phyloP scores from a whole-genome alignment of 2,329 filamentous ascomycete genomes.

The Chaetomiaceae sp. region DNA sequence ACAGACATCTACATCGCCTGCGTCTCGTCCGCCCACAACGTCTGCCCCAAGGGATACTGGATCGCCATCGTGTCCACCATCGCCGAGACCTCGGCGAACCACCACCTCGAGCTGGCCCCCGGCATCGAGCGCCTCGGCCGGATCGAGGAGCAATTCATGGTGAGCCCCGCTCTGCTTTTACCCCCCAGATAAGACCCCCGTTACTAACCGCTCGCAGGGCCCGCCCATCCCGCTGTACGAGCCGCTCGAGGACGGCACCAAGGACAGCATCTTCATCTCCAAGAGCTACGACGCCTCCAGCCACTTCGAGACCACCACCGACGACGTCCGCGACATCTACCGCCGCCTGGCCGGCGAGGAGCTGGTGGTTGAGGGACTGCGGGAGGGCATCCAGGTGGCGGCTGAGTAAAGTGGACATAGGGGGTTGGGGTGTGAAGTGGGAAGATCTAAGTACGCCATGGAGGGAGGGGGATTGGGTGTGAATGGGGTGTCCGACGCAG shows the following conservation, averaged over 20 bases:
- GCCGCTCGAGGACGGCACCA: constrained; percentile 72
- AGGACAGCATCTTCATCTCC: constrained; percentile 93
- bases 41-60: constrained; percentile 98
- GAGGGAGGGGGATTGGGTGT: too few species aligned
- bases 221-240: constrained; percentile 90
- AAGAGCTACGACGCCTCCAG: constrained; percentile 98
- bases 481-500: too few species aligned
- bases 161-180: constrained; percentile 29
- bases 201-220: constrained; percentile 38
- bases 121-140: constrained; percentile 86
- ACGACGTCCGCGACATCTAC: constrained; percentile 95
- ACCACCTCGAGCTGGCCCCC: constrained; percentile 89
- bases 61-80: constrained; percentile 98
- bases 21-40: constrained; percentile 92
- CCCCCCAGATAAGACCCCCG: not conserved
- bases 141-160: constrained; percentile 97
- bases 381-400: constrained; percentile 69
- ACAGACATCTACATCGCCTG: constrained; percentile 93
- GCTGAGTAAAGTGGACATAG: constrained; percentile 46
- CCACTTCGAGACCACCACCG: constrained; percentile 88
- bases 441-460: not conserved
- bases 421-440: not conserved
- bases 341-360: constrained; percentile 74
- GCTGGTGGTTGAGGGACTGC: constrained; percentile 78
- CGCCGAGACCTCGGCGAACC: constrained; percentile 83